Conservation (phyloP, 2,329 filamentous ascomycete species). For the Pseudogymnoascus sp. region DNA sequence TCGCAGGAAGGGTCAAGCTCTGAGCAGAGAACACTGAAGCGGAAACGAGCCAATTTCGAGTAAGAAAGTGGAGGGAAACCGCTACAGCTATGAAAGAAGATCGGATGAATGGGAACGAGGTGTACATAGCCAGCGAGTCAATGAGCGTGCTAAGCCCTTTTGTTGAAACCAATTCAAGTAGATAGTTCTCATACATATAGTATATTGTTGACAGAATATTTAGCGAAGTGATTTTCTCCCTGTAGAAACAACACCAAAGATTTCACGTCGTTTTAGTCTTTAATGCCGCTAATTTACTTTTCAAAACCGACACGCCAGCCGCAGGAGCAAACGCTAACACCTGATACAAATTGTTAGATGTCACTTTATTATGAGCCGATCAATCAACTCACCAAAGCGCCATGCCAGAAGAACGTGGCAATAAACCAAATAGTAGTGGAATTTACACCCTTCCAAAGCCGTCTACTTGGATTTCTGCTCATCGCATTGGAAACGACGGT, state of each 20-base stretch:
- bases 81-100: neutral
- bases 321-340: neutral
- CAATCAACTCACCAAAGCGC: conserved; percentile 16
- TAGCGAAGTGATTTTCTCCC: neutral
- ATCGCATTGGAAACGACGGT: conserved; percentile 19
- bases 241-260: neutral
- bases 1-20: neutral
- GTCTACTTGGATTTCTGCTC: conserved; percentile 17
- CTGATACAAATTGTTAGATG: neutral
- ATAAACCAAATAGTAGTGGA: conserved; percentile 15
- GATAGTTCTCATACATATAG: neutral
- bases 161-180: neutral
- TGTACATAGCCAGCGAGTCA: neutral
- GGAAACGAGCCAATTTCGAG: neutral
- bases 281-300: neutral
- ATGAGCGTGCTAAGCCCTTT: neutral
- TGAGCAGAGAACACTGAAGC: neutral
- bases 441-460: conserved; percentile 18
- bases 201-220: neutral
- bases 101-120: neutral
- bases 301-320: neutral
- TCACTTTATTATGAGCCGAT: neutral
- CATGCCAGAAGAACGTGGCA: conserved; percentile 17
- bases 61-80: neutral
- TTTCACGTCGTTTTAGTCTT: neutral